phyloP scores from a whole-genome alignment of 352 stramenopile genomes.

The Pythium aquatile region DNA sequence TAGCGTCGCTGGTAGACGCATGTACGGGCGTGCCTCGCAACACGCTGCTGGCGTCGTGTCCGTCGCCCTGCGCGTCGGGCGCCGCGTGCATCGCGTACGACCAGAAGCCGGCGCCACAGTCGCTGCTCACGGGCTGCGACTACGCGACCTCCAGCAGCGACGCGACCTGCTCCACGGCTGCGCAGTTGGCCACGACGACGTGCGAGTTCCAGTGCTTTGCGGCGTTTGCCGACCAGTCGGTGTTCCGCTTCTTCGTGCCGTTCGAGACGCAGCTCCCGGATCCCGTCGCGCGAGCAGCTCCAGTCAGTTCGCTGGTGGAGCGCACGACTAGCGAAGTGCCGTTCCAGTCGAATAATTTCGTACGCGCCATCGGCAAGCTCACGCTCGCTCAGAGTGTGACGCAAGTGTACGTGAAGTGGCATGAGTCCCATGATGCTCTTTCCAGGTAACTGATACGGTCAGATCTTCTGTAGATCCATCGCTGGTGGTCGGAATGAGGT shows the following conservation, averaged over 20 bases:
- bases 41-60: constrained; percentile 1
- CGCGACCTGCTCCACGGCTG: background rate
- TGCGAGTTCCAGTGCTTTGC: constrained; percentile 4
- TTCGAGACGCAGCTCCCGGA: background rate
- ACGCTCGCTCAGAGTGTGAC: background rate
- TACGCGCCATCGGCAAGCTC: background rate
- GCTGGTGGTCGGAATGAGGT: background rate
- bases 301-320: background rate
- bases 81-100: constrained; percentile 1
- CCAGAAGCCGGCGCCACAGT: background rate
- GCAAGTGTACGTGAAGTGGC: background rate
- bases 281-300: background rate
- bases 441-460: too few species aligned
- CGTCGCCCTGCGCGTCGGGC: background rate
- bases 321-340: background rate
- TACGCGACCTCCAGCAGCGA: background rate
- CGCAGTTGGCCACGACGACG: background rate
- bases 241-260: background rate
- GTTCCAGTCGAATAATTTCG: background rate
- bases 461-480: background rate
- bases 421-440: too few species aligned
- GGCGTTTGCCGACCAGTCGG: background rate
- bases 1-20: background rate
- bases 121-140: background rate
- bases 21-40: background rate